These are phyloP conservation scores for Diaporthe longicolla DNA, from an alignment of 2,329 filamentous ascomycete species.

Conservation along the genomic window DNA sequence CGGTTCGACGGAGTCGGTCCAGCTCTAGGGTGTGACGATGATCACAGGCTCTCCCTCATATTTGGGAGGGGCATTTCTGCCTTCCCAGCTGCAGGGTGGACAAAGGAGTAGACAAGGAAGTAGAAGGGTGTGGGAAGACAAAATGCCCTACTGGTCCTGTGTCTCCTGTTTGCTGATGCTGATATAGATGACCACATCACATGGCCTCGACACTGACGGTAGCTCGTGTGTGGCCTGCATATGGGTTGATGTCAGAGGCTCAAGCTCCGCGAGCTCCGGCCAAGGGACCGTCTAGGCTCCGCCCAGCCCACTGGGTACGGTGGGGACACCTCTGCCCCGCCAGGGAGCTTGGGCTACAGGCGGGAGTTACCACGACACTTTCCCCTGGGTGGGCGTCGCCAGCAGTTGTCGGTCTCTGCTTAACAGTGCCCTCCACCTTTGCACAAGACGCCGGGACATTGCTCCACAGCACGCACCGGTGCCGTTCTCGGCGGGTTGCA, in stretches of 20 bases:
- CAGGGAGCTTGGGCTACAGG: constrained; percentile 8
- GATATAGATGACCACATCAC: constrained; percentile 27
- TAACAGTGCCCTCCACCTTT: neutral
- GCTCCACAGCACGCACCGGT: neutral
- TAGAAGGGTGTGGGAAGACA: neutral
- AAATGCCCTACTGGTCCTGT: neutral
- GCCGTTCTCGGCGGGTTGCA: constrained; percentile 1
- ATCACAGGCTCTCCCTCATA: constrained; percentile 22
- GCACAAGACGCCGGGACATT: neutral
- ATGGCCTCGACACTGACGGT: constrained; percentile 5
- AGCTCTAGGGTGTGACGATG: neutral
- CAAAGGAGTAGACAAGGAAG: neutral
- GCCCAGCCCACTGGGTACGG: neutral
- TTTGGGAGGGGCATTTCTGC: constrained; percentile 25
- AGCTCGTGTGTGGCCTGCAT: constrained; percentile 3
- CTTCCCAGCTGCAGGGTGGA: constrained; percentile 19
- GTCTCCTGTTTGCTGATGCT: neutral
- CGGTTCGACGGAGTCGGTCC: neutral
- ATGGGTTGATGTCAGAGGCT: constrained; percentile 36
- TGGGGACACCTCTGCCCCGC: constrained; percentile 4
- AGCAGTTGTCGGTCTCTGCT: neutral
- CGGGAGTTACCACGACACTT: neutral
- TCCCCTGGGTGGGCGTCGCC: neutral
- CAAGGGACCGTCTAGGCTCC: neutral
- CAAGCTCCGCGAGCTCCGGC: constrained; percentile 31